These are phyloP conservation scores for Diaporthe sp. DNA, from an alignment of 2,329 filamentous ascomycete genomes.

Conservation along the genomic window DNA sequence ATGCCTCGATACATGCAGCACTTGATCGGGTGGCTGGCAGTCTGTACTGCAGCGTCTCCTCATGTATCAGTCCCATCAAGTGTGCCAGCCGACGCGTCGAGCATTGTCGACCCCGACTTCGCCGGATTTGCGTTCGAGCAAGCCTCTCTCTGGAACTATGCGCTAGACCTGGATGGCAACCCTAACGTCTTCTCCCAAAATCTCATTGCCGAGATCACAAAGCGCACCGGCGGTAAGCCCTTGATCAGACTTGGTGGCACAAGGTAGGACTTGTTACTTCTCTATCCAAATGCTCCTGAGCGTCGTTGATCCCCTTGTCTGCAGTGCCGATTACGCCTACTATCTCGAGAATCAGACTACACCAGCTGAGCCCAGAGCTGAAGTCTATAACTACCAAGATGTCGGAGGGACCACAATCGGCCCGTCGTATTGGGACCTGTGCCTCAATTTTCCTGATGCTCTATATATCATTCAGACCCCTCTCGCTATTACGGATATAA, in stretches of 20 bases:
- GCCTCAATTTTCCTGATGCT: constrained; percentile 50
- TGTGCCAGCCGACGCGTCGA: constrained; percentile 36
- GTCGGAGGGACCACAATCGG: constrained; percentile 53
- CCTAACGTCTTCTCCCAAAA: constrained; percentile 52
- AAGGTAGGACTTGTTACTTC: constrained; percentile 10
- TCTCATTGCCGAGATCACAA: constrained; percentile 52
- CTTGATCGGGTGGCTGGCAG: constrained; percentile 35
- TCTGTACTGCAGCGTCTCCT: constrained; percentile 34
- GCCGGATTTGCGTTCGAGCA: constrained; percentile 52
- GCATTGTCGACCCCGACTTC: constrained; percentile 46
- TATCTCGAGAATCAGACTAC: constrained; percentile 51
- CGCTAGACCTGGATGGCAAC: constrained; percentile 50
- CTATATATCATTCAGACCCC: constrained; percentile 54
- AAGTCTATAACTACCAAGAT: constrained; percentile 53
- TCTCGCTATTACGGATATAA: constrained; percentile 53
- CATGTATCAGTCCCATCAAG: constrained; percentile 38
- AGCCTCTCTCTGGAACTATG: constrained; percentile 52
- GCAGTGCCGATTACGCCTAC: constrained; percentile 52
- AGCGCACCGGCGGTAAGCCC: constrained; percentile 52
- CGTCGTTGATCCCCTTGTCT: not conserved
- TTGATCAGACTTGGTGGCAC: constrained; percentile 55
- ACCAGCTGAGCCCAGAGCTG: constrained; percentile 51
- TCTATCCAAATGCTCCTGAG: not conserved
- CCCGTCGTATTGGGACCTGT: constrained; percentile 52
- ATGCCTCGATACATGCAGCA: constrained; percentile 38